Evolutionary conservation across 2,329 filamentous ascomycete genomes (phyloP).

Genomic region (Botrytis fabae): DNA sequence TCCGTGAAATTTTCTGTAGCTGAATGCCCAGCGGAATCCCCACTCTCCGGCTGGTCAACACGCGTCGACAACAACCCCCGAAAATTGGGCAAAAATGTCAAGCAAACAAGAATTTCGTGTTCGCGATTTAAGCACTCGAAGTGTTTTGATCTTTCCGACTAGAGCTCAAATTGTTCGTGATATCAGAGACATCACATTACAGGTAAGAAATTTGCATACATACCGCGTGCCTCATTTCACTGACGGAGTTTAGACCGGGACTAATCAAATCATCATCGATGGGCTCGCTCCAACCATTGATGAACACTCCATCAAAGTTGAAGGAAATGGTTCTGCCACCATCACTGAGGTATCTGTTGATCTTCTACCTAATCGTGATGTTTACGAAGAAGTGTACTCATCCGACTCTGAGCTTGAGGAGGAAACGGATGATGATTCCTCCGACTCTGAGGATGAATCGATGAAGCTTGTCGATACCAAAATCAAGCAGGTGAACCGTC

Average conservation of each 20-base stretch:
- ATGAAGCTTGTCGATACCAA: slow-evolving; percentile 32
- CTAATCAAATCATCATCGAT: slow-evolving; percentile 57
- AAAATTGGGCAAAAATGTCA: slow-evolving; percentile 17
- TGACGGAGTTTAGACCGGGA: slow-evolving; percentile 44
- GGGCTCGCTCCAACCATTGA: slow-evolving; percentile 56
- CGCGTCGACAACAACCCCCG: background rate
- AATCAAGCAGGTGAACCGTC: slow-evolving; percentile 32
- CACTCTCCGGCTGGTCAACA: background rate
- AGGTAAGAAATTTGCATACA: slow-evolving; percentile 19
- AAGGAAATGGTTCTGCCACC: slow-evolving; percentile 57
- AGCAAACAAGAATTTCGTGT: slow-evolving; percentile 53
- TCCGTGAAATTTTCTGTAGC: background rate
- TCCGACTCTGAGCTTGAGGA: slow-evolving; percentile 41
- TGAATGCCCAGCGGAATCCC: background rate
- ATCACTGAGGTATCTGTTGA: slow-evolving; percentile 65
- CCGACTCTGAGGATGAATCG: slow-evolving; percentile 36
- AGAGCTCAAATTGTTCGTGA: slow-evolving; percentile 62
- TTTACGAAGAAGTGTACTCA: slow-evolving; percentile 45
- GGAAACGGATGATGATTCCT: slow-evolving; percentile 36
- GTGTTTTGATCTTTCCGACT: slow-evolving; percentile 62
- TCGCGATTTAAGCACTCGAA: slow-evolving; percentile 57
- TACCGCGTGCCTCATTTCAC: background rate
- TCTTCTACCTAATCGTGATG: slow-evolving; percentile 52
- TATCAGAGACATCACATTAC: slow-evolving; percentile 54
- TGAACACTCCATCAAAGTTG: slow-evolving; percentile 59